These are phyloP conservation scores for Amorphotheca resinae DNA, from an alignment of 495 filamentous ascomycete genomes.

Conservation along the genomic window DNA sequence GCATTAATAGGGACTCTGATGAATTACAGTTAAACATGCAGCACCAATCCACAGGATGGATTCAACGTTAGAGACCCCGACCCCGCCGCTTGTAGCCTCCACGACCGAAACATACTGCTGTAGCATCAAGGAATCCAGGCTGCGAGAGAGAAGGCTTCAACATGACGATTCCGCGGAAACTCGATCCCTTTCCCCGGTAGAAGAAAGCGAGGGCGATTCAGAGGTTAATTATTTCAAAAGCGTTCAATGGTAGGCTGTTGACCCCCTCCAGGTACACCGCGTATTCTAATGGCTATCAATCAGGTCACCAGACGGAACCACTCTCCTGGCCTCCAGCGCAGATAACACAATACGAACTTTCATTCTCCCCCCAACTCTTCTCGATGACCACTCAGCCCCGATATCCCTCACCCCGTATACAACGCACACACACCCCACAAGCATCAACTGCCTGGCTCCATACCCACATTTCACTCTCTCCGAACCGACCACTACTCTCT, in stretches of 20 bases:
- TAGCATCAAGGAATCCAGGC: slow-evolving; percentile 16
- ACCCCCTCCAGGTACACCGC: not conserved
- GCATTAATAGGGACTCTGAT: too few relatives aligned
- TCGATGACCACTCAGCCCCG: slow-evolving; percentile 38
- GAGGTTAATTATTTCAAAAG: slow-evolving; percentile 44
- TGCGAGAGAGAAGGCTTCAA: slow-evolving; percentile 8
- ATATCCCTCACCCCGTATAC: slow-evolving; percentile 48
- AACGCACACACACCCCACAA: slow-evolving; percentile 46
- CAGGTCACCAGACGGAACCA: slow-evolving; percentile 74
- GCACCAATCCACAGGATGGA: slow-evolving; percentile 4
- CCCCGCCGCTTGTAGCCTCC: slow-evolving; percentile 29
- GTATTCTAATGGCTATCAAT: not conserved
- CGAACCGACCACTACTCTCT: slow-evolving; percentile 50
- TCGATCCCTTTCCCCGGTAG: not conserved
- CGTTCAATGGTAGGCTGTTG: slow-evolving; percentile 39
- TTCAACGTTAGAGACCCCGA: slow-evolving; percentile 17
- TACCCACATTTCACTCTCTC: slow-evolving; percentile 63
- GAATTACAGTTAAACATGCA: not conserved
- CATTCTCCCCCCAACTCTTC: slow-evolving; percentile 59
- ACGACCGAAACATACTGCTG: slow-evolving; percentile 26
- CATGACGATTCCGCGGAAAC: not conserved
- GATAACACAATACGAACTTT: slow-evolving; percentile 58
- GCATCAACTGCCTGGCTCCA: slow-evolving; percentile 56
- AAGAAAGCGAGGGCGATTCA: slow-evolving; percentile 1
- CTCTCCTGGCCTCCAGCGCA: slow-evolving; percentile 59